Evolutionary conservation across 805 yeast species (phyloP).

Genomic region (Candida oleophila): DNA sequence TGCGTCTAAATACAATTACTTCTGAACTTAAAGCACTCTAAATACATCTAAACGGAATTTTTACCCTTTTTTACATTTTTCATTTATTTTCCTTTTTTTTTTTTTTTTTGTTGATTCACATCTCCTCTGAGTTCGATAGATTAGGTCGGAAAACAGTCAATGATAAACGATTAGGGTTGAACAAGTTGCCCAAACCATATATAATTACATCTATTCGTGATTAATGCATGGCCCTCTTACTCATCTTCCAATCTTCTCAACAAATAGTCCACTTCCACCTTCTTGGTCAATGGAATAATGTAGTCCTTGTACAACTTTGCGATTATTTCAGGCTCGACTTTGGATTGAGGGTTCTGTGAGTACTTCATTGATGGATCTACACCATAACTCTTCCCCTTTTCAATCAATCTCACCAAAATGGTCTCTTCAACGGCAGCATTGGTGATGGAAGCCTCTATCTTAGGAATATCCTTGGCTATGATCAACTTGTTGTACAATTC

Average conservation of each 20-base stretch:
- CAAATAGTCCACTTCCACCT: constrained; percentile 91
- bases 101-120: too few relatives aligned
- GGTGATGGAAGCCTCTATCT: constrained; percentile 80
- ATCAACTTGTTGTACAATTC: constrained; percentile 67
- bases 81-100: too few relatives aligned
- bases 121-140: background rate
- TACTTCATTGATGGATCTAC: constrained; percentile 79
- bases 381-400: constrained; percentile 85
- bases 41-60: too few relatives aligned
- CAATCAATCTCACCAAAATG: constrained; percentile 73
- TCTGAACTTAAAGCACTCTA: too few relatives aligned
- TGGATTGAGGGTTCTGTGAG: constrained; percentile 65
- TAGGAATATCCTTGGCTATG: constrained; percentile 59
- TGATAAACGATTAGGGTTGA: too few relatives aligned
- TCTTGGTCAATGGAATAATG: constrained; percentile 91
- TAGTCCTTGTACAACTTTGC: constrained; percentile 82
- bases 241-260: constrained; percentile 76
- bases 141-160: too few relatives aligned
- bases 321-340: constrained; percentile 78
- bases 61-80: too few relatives aligned
- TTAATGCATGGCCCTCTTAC: too few relatives aligned
- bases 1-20: too few relatives aligned
- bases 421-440: constrained; percentile 83
- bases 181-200: too few relatives aligned
- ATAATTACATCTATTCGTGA: too few relatives aligned